Evolutionary conservation across 148 eudicot genomes (phyloP), one percentile per base, ranked within the genome.

Genomic region (Vaccinium macrocarpon): DNA sequence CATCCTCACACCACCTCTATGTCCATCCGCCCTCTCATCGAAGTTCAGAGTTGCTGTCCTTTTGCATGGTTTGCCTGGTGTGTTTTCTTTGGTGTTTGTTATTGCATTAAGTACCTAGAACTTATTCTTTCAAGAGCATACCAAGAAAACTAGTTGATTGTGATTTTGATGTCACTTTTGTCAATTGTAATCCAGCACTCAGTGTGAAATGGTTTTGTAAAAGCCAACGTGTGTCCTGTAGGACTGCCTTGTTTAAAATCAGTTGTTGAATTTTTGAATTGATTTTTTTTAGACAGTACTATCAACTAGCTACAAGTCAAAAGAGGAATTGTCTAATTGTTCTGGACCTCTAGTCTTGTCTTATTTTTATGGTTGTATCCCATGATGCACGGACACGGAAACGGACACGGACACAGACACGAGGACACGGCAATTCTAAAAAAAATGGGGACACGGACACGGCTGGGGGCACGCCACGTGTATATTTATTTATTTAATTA

Each of bases 21-120:
- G 95, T 83, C 99, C 97, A 80, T 96, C 98, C 27, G 90, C 90
- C 48, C 90, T 95, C 78, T 91, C 97, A 76, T 91, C 97, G 84
- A 93, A 94, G 83, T 96, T 93, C 84, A 91, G 92, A 70, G 95
- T 96, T 87, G 84, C 97, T 79, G 87, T 94, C 81, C 90, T 96
- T 64, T 82, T 96, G 74, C 89, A 91, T 82, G 99, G 99, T 79
- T 87, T 88, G 84, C 89, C 93, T 91, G 99, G 99, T 96, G 76
- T 78, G 91, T 68, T 90, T 27, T 23, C 74, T 83, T 70, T 38
- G 35, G 10, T 23, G 29, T 55, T 80, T 77, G 76, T 76, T 46
- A 23, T 61, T 11, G 25, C n/a, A 49, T 55, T 66, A 49, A 53
- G 74, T 32, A 13, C 6, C 8, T 0, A 1, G 32, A 23, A 32